Conservation (phyloP, 148 eudicot species). For the Heliamphora exappendiculata region DNA sequence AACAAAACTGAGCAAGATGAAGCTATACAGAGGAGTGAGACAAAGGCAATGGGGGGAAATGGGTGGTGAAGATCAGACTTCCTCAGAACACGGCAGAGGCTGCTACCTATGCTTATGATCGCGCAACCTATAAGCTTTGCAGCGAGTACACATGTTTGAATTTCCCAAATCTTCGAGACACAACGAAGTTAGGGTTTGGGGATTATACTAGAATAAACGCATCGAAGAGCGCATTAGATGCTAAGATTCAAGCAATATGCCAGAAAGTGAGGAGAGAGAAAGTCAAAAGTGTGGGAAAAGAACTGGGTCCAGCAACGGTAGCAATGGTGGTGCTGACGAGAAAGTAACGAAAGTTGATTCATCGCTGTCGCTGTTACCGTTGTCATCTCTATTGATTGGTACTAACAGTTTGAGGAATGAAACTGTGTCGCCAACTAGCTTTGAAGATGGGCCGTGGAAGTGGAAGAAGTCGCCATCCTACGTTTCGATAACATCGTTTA, state of each 20-base stretch:
- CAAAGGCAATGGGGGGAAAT: slow-evolving; percentile 97
- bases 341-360: slow-evolving; percentile 25
- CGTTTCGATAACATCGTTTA: too few relatives aligned
- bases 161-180: slow-evolving; percentile 61
- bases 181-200: slow-evolving; percentile 38
- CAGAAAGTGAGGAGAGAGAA: slow-evolving; percentile 56
- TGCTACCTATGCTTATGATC: slow-evolving; percentile 88
- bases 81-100: slow-evolving; percentile 88
- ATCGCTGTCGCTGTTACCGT: too few relatives aligned
- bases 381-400: slow-evolving; percentile 15
- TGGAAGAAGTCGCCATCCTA: slow-evolving; percentile 36
- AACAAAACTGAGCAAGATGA: slow-evolving; percentile 43
- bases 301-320: slow-evolving; percentile 8
- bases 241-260: slow-evolving; percentile 69
- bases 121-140: slow-evolving; percentile 82
- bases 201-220: slow-evolving; percentile 48
- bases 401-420: background rate
- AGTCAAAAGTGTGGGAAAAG: slow-evolving; percentile 37
- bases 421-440: slow-evolving; percentile 32
- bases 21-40: slow-evolving; percentile 87
- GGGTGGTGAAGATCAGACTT: slow-evolving; percentile 90
- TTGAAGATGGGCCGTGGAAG: slow-evolving; percentile 47
- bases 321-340: background rate
- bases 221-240: slow-evolving; percentile 52
- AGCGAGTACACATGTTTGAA: slow-evolving; percentile 79